Conservation (phyloP, 345 rosid species). For the Aethionema arabicum region DNA sequence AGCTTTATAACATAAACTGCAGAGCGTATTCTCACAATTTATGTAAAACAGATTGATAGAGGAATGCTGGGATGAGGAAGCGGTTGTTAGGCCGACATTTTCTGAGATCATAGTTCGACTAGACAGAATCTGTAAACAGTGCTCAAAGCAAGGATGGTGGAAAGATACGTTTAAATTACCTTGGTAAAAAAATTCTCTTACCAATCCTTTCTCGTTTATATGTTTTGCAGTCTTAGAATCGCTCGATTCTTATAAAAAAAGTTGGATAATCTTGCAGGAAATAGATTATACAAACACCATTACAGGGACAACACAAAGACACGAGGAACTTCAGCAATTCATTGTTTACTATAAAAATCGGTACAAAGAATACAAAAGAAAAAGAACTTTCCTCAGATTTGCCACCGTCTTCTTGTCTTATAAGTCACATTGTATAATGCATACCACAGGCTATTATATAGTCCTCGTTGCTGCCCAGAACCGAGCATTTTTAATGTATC, state of each 20-base stretch:
- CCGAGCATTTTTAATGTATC: constrained; percentile 32
- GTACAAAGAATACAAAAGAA: constrained; percentile 23
- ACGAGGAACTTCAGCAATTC: constrained; percentile 22
- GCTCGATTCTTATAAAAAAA: constrained; percentile 9
- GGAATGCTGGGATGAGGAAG: constrained; percentile 79
- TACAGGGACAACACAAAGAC: constrained; percentile 11
- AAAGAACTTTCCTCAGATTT: constrained; percentile 20
- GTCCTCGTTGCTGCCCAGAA: constrained; percentile 27
- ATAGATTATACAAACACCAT: constrained; percentile 11
- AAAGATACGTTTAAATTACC: constrained; percentile 95
- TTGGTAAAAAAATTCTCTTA: constrained; percentile 52
- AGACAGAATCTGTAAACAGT: constrained; percentile 54
- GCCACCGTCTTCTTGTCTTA: constrained; percentile 17
- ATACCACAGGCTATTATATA: constrained; percentile 25
- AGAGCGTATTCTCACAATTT: constrained; percentile 1
- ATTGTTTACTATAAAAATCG: constrained; percentile 13
- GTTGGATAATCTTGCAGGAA: constrained; percentile 31
- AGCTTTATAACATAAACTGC: constrained; percentile 9
- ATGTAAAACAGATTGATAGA: constrained; percentile 65
- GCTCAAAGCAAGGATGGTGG: constrained; percentile 95
- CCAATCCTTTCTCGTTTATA: constrained; percentile 17
- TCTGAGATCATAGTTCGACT: constrained; percentile 83
- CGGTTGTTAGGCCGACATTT: constrained; percentile 76
- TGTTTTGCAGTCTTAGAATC: constrained; percentile 18
- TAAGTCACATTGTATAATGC: constrained; percentile 23